These are phyloP conservation scores for Boletus sp. DNA, from an alignment of 768 basidiomycete genomes.

Conservation along the genomic window DNA sequence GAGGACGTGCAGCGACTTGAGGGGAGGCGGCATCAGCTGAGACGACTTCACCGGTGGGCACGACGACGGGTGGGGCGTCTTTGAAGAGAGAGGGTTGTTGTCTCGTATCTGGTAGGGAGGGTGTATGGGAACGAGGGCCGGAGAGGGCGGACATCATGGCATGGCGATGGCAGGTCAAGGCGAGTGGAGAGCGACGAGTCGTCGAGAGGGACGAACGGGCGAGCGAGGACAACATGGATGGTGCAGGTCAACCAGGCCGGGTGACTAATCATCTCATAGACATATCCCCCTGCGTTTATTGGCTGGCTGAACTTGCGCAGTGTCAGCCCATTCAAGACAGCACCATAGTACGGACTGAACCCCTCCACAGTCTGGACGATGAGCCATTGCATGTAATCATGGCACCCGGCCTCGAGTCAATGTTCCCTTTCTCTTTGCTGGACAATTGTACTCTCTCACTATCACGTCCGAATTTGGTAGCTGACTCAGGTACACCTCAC, in stretches of 20 bases:
- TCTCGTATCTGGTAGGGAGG: constrained; percentile 15
- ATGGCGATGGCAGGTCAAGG: constrained; percentile 37
- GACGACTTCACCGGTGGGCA: constrained; percentile 44
- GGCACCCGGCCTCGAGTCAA: no score
- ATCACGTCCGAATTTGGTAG: no score
- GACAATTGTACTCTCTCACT: no score
- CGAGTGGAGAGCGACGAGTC: neutral
- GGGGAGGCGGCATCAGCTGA: constrained; percentile 64
- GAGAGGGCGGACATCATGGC: constrained; percentile 69
- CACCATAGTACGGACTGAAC: neutral
- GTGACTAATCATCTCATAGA: constrained; percentile 19
- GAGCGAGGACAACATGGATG: constrained; percentile 24
- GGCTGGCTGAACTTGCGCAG: neutral
- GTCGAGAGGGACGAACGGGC: constrained; percentile 8
- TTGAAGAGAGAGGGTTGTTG: constrained; percentile 25
- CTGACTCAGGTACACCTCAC: no score
- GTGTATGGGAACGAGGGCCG: constrained; percentile 23
- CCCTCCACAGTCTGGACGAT: no score
- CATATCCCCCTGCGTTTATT: constrained; percentile 7
- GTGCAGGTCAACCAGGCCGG: neutral
- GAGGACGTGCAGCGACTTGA: constrained; percentile 68
- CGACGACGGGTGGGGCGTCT: constrained; percentile 51
- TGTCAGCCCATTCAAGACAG: neutral
- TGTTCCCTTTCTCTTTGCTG: no score
- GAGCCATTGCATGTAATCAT: no score